Evolutionary conservation across 306 rosid species (phyloP).

Genomic region (Argentina anserina): DNA sequence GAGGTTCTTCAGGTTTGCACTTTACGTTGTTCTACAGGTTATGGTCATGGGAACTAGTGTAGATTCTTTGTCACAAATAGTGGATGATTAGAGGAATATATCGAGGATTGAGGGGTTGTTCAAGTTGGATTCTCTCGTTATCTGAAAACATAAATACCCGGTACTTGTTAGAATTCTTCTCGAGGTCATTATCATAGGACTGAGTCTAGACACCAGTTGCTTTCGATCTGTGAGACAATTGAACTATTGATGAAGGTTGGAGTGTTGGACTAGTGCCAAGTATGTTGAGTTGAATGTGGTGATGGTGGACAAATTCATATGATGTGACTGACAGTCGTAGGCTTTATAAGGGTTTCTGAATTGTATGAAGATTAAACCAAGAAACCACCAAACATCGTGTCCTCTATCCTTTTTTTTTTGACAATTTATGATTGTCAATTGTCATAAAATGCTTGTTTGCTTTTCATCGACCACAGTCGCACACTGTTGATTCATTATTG

Average conservation of each 20-base stretch:
- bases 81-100: neutral
- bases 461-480: neutral
- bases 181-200: neutral
- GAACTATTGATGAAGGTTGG: neutral
- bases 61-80: neutral
- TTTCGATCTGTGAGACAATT: neutral
- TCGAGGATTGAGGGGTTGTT: neutral
- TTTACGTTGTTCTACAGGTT: neutral
- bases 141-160: neutral
- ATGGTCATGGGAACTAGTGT: neutral
- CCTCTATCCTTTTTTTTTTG: neutral
- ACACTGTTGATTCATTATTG: neutral
- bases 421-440: neutral
- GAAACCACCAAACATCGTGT: neutral
- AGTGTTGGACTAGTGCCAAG: neutral
- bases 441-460: neutral
- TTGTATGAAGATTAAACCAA: neutral
- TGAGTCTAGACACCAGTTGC: neutral
- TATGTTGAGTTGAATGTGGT: neutral
- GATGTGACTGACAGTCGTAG: neutral
- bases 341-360: neutral
- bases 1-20: neutral
- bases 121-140: neutral
- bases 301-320: neutral
- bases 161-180: neutral